Evolutionary conservation across 1,284 basidiomycete species (phyloP), one percentile per base, ranked within the genome.

Genomic region (Papiliotrema terrestris): DNA sequence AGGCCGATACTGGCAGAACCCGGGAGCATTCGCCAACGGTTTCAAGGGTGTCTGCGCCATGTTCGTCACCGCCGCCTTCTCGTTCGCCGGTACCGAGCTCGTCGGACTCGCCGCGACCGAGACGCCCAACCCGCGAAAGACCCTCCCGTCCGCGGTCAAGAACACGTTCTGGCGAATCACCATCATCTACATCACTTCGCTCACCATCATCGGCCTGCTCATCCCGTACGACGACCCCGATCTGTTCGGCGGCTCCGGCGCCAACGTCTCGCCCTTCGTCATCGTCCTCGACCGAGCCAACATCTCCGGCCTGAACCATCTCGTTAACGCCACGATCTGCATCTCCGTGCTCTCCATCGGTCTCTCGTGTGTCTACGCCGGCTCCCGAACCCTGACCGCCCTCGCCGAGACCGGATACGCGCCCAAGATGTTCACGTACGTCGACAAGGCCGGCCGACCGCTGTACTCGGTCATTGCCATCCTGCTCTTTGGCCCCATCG

Each of bases 61-160:
- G 50, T 70, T 72, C 55, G 68, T 73, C 49, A 71, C 68, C 43
- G 55, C 52, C 9, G 88, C 88, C 1, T 93, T 93, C 80, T 87
- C 86, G 13, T 92, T 86, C 79, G 84, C 85, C 58, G 83, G 84
- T 48, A 91, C 89, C 9, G 91, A 94, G 73, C 87, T 93, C 59
- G 87, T 93, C 42, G 90, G 89, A 37, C 85, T 92, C 74, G 81
- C 90, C 53, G 89, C 89, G 37, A 87, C 85, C 36, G 89, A 91
- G 65, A 80, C 80, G 2, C 70, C 71, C 54, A 77, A 80, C 67
- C 78, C 79, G 8, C 68, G 78, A 52, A 78, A 76, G 62, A 72
- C 75, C 43, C 70, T 81, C 48, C 80, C 80, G 8, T 72, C 71
- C 45, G 80, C 80, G 42, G 76, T 78, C 69, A 80, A 80, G 71